Base-by-base conservation (phyloP, 1,284 basidiomycete genomes). In the Sphaerobolus stellatus region DNA sequence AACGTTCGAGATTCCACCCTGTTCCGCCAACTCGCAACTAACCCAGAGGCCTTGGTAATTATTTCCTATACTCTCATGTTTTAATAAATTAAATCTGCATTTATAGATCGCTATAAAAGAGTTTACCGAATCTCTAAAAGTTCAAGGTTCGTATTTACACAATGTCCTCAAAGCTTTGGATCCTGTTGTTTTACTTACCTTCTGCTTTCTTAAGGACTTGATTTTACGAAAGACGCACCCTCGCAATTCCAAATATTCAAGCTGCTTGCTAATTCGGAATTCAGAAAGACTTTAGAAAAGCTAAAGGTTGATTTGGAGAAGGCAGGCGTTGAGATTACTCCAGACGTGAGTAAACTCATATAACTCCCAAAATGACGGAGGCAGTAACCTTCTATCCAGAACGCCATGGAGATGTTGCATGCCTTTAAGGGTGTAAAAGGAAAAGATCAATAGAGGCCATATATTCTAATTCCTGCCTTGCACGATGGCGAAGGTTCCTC, bases 241-340 rank as follows among this genome's bases (percentile, higher is more conserved):
- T 77, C 80, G 13, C 71, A 72, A n/a, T 68, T 79, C 44, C 73
- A 80, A 49, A 71, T 84, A 71, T 67, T 83, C 56, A 80, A 75
- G 58, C 68, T 87, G 33, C 69, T 78, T 20, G 71, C 77, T 53
- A 82, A 75, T 59, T 61, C 78, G 3, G 79, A 80, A 48, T 81
- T 86, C 53, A 71, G 79, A 52, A 71, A 67, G 46, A 76, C 74
- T 30, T 72, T 77, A 31, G 72, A 74, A 61, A 71, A 68, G 43
- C 70, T 85, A 18, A 70, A 72, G 52, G 73, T 74, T n/a, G 79
- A 80, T 56, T 66, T 87, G 59, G 69, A 79, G 54, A 82, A 81
- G 40, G 82, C 81, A 33, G 85, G 83, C 1, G 66, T 88, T 18
- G 78, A 86, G 62, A 50, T 83, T 36, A 71, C 66, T 33, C 69